Evolutionary conservation across 2,329 filamentous ascomycete species (phyloP).

Genomic region (Pezicula carpinea): DNA sequence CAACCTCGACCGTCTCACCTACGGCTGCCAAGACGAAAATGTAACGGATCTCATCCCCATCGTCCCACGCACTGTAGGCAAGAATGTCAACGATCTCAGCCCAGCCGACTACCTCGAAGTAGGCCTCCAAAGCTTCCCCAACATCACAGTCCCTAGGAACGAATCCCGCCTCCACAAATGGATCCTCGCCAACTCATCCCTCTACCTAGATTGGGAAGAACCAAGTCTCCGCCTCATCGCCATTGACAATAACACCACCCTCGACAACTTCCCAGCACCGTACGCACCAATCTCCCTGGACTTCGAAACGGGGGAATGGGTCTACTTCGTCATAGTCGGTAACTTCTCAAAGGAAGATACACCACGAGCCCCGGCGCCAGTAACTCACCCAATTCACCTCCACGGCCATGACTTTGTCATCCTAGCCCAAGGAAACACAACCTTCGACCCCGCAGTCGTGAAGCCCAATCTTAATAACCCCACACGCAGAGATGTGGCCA

Average conservation of each 20-base stretch:
- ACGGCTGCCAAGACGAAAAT: slow-evolving; percentile 18
- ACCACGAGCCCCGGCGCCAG: slow-evolving; percentile 3
- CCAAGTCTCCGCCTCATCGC: slow-evolving; percentile 33
- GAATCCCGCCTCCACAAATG: slow-evolving; percentile 33
- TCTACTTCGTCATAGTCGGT: slow-evolving; percentile 30
- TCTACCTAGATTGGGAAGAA: slow-evolving; percentile 39
- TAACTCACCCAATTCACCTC: slow-evolving; percentile 41
- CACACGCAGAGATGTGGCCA: slow-evolving; percentile 43
- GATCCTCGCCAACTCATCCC: slow-evolving; percentile 39
- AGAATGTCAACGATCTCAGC: slow-evolving; percentile 5
- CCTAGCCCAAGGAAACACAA: slow-evolving; percentile 39
- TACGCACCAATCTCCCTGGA: slow-evolving; percentile 5
- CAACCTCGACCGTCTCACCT: neutral
- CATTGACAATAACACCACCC: slow-evolving; percentile 9
- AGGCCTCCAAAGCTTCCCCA: slow-evolving; percentile 4
- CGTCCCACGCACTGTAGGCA: slow-evolving; percentile 16
- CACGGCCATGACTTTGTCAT: slow-evolving; percentile 45
- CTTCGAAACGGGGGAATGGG: slow-evolving; percentile 22
- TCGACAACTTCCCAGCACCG: neutral
- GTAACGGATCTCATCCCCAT: slow-evolving; percentile 20
- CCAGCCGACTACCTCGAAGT: slow-evolving; percentile 11
- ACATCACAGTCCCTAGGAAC: neutral
- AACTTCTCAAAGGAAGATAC: slow-evolving; percentile 9
- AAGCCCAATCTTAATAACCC: slow-evolving; percentile 35
- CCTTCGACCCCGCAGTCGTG: slow-evolving; percentile 41